These are phyloP conservation scores for Biscutella laevigata DNA, from an alignment of 441 rosid genomes.

Conservation along the genomic window DNA sequence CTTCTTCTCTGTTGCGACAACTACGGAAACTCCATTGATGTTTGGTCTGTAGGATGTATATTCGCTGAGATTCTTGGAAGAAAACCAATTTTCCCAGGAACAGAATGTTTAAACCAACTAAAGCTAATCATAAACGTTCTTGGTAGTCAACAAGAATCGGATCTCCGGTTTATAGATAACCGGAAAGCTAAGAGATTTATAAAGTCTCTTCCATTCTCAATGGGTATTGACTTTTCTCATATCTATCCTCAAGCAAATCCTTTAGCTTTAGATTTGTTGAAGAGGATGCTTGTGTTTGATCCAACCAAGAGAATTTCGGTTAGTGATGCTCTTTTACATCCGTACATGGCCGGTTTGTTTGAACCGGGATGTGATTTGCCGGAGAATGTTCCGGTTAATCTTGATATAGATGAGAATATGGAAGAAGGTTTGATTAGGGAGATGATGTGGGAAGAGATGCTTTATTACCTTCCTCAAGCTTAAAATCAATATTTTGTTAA, in stretches of 20 bases:
- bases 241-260: constrained; percentile 60
- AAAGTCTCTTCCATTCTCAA: constrained; percentile 44
- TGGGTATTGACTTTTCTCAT: constrained; percentile 37
- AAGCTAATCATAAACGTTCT: constrained; percentile 40
- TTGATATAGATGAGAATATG: constrained; percentile 47
- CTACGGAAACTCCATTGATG: constrained; percentile 47
- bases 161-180: constrained; percentile 46
- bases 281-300: constrained; percentile 56
- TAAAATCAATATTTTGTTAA: no score
- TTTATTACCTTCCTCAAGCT: constrained; percentile 49
- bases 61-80: constrained; percentile 52
- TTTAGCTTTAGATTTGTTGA: constrained; percentile 48
- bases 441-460: constrained; percentile 61
- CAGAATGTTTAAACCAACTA: constrained; percentile 46
- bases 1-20: constrained; percentile 57
- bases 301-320: constrained; percentile 57
- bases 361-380: constrained; percentile 43
- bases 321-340: constrained; percentile 52
- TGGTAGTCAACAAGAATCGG: constrained; percentile 43
- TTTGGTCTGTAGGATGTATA: constrained; percentile 64
- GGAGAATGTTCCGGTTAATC: constrained; percentile 41
- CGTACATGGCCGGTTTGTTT: constrained; percentile 48
- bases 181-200: constrained; percentile 47
- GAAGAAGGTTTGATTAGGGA: constrained; percentile 44
- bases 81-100: constrained; percentile 50